Conservation (phyloP, 108 stramenopile genomes). For the Nitzschia sp. region DNA sequence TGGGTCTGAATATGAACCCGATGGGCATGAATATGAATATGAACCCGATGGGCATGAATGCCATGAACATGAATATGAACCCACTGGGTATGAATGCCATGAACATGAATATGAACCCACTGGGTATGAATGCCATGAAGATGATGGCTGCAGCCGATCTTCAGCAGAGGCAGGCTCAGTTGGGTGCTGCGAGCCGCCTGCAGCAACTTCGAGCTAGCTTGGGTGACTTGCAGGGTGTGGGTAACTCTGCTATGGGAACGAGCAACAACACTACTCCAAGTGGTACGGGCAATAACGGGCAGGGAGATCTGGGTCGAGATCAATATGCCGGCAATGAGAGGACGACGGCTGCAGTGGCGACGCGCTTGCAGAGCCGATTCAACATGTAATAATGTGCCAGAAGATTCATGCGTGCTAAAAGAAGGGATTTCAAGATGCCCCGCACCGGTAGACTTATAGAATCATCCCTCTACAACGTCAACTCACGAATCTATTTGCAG, state of each 20-base stretch:
- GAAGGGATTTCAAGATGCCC: too few relatives aligned
- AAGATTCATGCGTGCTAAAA: too few relatives aligned
- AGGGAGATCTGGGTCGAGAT: conserved; percentile 14
- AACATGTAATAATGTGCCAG: conserved; percentile 13
- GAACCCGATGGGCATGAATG: not conserved
- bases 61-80: conserved; percentile 4
- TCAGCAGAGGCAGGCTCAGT: not conserved
- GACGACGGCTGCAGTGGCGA: conserved; percentile 9
- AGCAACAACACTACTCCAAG: too few relatives aligned
- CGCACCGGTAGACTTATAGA: too few relatives aligned
- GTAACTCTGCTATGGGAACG: not conserved
- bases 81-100: not conserved
- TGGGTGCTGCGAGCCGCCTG: not conserved
- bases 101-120: conserved; percentile 12
- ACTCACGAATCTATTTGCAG: too few relatives aligned
- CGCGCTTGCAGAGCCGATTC: conserved; percentile 6
- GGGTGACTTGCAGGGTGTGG: not conserved
- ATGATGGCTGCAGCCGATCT: conserved; percentile 4
- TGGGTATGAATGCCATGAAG: conserved; percentile 4
- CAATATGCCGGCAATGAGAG: not conserved
- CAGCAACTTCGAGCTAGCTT: conserved; percentile 16
- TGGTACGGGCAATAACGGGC: not conserved
- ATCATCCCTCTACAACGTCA: too few relatives aligned
- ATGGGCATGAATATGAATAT: not conserved
- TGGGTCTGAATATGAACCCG: not conserved